Evolutionary conservation across 2,329 filamentous ascomycete species (phyloP).

Genomic region (Aspergillus neotritici): DNA sequence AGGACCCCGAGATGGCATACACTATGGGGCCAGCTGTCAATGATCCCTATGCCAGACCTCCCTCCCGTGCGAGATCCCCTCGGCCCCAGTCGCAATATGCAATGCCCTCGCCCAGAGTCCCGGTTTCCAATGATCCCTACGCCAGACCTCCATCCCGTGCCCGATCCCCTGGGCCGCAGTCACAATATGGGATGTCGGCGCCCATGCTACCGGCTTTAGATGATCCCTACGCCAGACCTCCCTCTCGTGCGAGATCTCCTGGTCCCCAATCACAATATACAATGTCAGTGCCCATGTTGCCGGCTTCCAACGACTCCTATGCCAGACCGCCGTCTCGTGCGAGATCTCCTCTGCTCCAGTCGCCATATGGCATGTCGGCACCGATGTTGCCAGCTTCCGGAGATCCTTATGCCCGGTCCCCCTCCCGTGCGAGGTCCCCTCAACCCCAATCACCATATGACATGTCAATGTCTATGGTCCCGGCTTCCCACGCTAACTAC

Average conservation of each 20-base stretch:
- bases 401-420: slow-evolving; percentile 15
- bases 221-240: slow-evolving; percentile 17
- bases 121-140: too few species aligned
- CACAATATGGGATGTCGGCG: too few species aligned
- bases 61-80: too few species aligned
- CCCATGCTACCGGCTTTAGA: too few species aligned
- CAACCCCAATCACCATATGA: background rate
- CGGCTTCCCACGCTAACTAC: slow-evolving; percentile 1
- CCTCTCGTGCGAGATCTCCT: slow-evolving; percentile 19
- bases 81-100: too few species aligned
- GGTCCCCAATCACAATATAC: background rate
- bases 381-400: slow-evolving; percentile 1
- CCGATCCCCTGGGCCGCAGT: too few species aligned
- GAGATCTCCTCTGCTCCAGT: too few species aligned
- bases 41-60: too few species aligned
- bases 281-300: background rate
- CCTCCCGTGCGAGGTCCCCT: background rate
- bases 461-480: background rate
- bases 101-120: too few species aligned
- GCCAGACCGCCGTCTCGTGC: slow-evolving; percentile 11
- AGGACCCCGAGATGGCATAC: too few species aligned
- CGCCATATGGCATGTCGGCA: background rate
- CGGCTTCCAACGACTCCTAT: slow-evolving; percentile 1
- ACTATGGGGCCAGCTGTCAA: too few species aligned
- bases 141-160: too few species aligned